Evolutionary conservation across 1,284 basidiomycete genomes (phyloP), one percentile per base, ranked within the genome.

Genomic region (Tetrapyrgos nigripes): DNA sequence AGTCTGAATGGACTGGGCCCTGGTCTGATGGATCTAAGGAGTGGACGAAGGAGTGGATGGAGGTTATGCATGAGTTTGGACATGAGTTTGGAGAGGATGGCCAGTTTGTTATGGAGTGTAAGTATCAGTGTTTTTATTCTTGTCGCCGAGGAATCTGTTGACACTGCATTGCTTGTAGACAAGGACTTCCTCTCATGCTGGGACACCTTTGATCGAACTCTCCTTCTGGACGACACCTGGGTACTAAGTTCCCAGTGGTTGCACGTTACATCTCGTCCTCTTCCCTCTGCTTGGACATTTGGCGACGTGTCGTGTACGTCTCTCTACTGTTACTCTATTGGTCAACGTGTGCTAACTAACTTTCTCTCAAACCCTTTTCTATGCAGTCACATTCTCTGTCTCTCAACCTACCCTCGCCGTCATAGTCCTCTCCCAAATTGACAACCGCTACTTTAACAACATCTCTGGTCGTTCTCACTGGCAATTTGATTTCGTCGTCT

Each of bases 211-310:
- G 79, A 84, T 49, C 70, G 80, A 9, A 81, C 79, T 2, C 68
- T 76, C 24, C 66, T 85, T 9, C 82, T 84, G 61, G 81, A 84
- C 61, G 69, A 72, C 0, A 72, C 67, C 4, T 85, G 83, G 83
- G 70, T 76, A 13, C 77, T 82, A 73, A 78, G 78, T 10, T 80
- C 77, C 14, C 73, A 81, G 27, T 83, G 83, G 82, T 62, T 84
- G 3, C 70, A 74, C 11, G 76, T 81, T 5, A 69, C 70, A 3
- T 59, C 73, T 3, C 70, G 73, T 10, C 71, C 75, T 1, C 68
- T 75, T 9, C 71, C 73, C 3, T 73, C 73, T 49, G 74, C 76
- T 3, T 82, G 79, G 77, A 72, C 77, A 9, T 82, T 75, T 55
- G 83, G 82, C 5, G 81, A 83, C 60, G 73, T 83, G 8, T 79